Percentiles rank a stretch among this genome's conserved stretches.
Conservation (phyloP, 2,329 filamentous ascomycete genomes). For the Diaporthe vexans region DNA sequence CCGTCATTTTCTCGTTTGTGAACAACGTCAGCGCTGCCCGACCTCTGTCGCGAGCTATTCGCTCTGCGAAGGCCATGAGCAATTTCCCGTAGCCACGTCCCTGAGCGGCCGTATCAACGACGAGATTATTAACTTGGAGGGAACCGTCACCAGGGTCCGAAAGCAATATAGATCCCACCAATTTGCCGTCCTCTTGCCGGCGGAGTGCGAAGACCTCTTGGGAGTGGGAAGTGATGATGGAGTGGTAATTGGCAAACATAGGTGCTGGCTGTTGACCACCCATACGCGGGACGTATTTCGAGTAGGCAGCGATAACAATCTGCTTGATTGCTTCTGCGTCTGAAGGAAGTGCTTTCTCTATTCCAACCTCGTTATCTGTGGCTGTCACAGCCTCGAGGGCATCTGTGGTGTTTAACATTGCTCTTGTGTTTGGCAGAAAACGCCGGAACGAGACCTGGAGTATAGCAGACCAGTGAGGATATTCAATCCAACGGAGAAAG, state of each 20-base stretch:
- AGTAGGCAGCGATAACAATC: conserved; percentile 51
- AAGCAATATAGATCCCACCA: conserved; percentile 50
- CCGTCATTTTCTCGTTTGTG: conserved; percentile 46
- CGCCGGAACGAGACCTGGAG: neutral
- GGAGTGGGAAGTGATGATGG: conserved; percentile 45
- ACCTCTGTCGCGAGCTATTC: conserved; percentile 39
- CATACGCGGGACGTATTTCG: conserved; percentile 53
- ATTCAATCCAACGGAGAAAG: neutral
- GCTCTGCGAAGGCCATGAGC: conserved; percentile 44
- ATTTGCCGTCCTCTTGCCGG: conserved; percentile 20
- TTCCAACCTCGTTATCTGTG: neutral
- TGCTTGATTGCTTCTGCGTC: conserved; percentile 49
- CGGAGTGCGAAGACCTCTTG: conserved; percentile 47
- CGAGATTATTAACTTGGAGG: conserved; percentile 45
- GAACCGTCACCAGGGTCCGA: conserved; percentile 25
- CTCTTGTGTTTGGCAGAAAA: neutral
- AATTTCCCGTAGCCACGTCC: conserved; percentile 44
- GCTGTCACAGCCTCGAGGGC: neutral
- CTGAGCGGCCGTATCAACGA: conserved; percentile 43
- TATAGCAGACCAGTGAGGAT: too few relatives aligned
- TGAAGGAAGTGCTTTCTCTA: conserved; percentile 20
- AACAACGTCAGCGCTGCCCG: conserved; percentile 40
- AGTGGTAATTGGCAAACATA: conserved; percentile 52
- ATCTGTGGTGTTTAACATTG: neutral
- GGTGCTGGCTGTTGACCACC: conserved; percentile 53